Evolutionary conservation across 2,329 filamentous ascomycete species (phyloP).

Genomic region (Sporothrix humicola): DNA sequence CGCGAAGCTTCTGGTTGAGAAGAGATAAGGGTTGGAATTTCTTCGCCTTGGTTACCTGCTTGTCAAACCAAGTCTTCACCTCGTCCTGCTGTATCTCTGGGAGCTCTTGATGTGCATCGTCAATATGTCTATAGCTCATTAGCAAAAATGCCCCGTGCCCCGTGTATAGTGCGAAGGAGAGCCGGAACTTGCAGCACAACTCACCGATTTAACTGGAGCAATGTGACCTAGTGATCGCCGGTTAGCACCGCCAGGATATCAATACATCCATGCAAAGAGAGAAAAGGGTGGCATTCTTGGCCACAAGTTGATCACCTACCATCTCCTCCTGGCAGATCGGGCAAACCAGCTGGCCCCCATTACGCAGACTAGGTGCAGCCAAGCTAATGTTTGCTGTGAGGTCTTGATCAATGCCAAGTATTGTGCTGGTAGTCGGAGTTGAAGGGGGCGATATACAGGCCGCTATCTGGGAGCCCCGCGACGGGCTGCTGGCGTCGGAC

Average conservation of each 20-base stretch:
- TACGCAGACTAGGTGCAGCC: constrained; percentile 58
- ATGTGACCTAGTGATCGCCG: constrained; percentile 69
- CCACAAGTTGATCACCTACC: constrained; percentile 57
- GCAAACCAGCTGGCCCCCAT: constrained; percentile 75
- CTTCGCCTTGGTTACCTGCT: constrained; percentile 91
- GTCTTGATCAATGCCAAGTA: constrained; percentile 76
- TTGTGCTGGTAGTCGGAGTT: constrained; percentile 62
- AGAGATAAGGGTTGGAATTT: constrained; percentile 89
- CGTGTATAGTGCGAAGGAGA: not conserved
- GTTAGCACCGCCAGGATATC: not conserved
- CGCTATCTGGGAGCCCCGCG: constrained; percentile 70
- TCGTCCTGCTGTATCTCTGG: constrained; percentile 89
- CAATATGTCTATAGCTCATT: constrained; percentile 61
- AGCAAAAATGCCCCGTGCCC: not conserved
- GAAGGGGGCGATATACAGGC: constrained; percentile 60
- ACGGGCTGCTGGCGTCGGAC: constrained; percentile 72
- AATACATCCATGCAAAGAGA: not conserved
- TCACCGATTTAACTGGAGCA: constrained; percentile 86
- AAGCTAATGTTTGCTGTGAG: constrained; percentile 81
- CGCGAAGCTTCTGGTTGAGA: constrained; percentile 91
- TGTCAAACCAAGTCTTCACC: constrained; percentile 96
- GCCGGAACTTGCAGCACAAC: not conserved
- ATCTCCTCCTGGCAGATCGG: constrained; percentile 99
- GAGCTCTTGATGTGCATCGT: constrained; percentile 88
- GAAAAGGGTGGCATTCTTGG: no score